Evolutionary conservation across 108 stramenopile species (phyloP), one percentile per base, ranked within the genome.

Genomic region (Cylindrotheca closterium): DNA sequence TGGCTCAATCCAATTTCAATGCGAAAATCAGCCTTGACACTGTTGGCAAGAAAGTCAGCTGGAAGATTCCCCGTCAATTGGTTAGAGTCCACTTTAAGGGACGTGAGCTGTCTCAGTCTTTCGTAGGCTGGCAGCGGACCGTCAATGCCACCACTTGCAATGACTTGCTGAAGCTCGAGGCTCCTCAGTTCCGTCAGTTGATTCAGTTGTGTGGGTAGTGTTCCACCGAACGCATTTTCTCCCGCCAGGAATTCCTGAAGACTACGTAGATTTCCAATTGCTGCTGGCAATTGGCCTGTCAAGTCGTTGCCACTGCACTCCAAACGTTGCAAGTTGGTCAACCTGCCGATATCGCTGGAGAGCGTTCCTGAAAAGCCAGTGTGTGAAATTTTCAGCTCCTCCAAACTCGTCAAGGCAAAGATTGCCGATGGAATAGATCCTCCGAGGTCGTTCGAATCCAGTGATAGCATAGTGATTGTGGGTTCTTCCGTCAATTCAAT

Each of bases 201-300:
- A 50, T 69, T 68, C 26, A 81, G 48, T 18, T 75, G 52, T 15
- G 63, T 51, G 0, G 86, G 86, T 4, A 87, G 30, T 1, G 61
- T 79, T n/a, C 86, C 86, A 24, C 70, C 63, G 49, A 87, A 80
- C 4, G 61, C 25, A 55, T 81, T 87, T 22, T 80, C 79, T 1
- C 61, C 59, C n/a, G 72, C 45, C 4, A 48, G 42, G 22, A 84
- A 51, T n/a, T 55, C 57, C 45, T 70, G 30, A 30, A 77, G 29
- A 3, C 46, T 53, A 0, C 63, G 51, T 30, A 75, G 25, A 25
- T 56, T 49, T 52, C 83, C 85, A 32, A 89, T 53, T 34, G 79
- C 70, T 2, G 78, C 21, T 24, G 83, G 77, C 15, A 89, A 42
- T 27, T 59, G 63, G 1, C 88, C 88, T 45, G 62, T 57, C 21